These are phyloP conservation scores for Hydnomerulius pinastri DNA, from an alignment of 768 basidiomycete species.

Conservation along the genomic window DNA sequence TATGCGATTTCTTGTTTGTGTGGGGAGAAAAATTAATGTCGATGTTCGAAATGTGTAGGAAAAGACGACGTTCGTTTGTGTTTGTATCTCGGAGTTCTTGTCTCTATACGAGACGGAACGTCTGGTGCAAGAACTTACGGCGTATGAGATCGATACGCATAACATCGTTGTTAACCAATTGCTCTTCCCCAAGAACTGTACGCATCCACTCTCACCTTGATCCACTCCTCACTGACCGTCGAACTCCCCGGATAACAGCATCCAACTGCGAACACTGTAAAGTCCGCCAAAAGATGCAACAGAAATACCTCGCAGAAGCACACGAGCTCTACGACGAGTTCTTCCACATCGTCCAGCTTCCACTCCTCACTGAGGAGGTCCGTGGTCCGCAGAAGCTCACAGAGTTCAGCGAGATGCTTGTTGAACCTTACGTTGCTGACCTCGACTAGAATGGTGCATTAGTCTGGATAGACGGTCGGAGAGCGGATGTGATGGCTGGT, in stretches of 20 bases:
- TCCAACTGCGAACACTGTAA: conserved; percentile 95
- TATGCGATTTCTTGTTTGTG: background rate
- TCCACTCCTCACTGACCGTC: background rate
- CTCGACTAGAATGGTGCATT: conserved; percentile 16
- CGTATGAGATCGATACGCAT: conserved; percentile 96
- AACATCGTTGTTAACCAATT: conserved; percentile 99
- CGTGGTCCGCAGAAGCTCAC: conserved; percentile 92
- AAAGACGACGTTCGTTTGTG: conserved; percentile 98
- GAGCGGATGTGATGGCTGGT: background rate
- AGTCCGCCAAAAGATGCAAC: conserved; percentile 96
- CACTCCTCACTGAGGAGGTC: conserved; percentile 94
- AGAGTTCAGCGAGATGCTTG: conserved; percentile 91
- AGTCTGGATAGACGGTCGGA: background rate
- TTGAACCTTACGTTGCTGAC: conserved; percentile 70
- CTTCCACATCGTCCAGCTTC: conserved; percentile 95
- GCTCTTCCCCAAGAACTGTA: conserved; percentile 88
- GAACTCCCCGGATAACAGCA: conserved; percentile 42
- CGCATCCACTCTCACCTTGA: conserved; percentile 25
- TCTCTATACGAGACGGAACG: conserved; percentile 99
- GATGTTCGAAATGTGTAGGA: conserved; percentile 54
- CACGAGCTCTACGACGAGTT: conserved; percentile 98
- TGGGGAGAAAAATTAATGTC: background rate
- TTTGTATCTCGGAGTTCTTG: conserved; percentile 98
- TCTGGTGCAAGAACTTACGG: conserved; percentile 92
- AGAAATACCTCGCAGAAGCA: conserved; percentile 95